Evolutionary conservation across 345 rosid species (phyloP), one percentile per base, ranked within the genome.

Genomic region (Anacardium occidentale): DNA sequence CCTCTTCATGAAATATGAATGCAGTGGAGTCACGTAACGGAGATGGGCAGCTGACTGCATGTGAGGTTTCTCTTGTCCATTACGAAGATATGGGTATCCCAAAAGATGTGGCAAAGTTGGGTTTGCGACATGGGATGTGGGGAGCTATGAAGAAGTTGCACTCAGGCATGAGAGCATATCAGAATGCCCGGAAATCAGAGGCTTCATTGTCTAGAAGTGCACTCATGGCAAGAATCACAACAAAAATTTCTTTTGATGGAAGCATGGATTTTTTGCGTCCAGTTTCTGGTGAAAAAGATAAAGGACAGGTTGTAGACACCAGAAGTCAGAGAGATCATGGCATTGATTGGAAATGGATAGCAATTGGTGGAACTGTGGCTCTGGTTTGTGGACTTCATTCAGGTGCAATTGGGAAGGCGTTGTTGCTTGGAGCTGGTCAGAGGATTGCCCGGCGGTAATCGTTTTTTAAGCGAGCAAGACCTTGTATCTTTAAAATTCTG

Each of bases 51-150:
- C 48, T 74, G 29, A 57, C 96, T 48, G 97, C 98, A 5, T 92
- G 97, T 71, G 99, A 92, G 84, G 98, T 95, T 12, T 78, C 83
- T 34, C 94, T 95, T 20, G 83, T 95, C 45, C 99, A 95, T 76
- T 84, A 81, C 4, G 99, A 95, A 82, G 99, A 95, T 80, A 91
- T 95, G 99, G 98, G 98, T 34, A 92, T 95, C 77, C 99, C 99
- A 24, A 91, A 87, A 87, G 99, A 95, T 12, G 97, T 95, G 51
- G 99, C 98, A 1, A 95, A 92, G 83, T 62, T 95, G 81, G 99
- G 94, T 40, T 78, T 95, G 54, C 91, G 98, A 11, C 99, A 89
- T 72, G 99, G 94, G 64, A 92, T 92, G 98, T 95, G 99, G 99
- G 98, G 98, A 74, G 86, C 97, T 0, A 89, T 91, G 55, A 95